Evolutionary conservation across 192 early-diverging fungal genomes (phyloP).

Genomic region (Globomyces pollinis-pini): DNA sequence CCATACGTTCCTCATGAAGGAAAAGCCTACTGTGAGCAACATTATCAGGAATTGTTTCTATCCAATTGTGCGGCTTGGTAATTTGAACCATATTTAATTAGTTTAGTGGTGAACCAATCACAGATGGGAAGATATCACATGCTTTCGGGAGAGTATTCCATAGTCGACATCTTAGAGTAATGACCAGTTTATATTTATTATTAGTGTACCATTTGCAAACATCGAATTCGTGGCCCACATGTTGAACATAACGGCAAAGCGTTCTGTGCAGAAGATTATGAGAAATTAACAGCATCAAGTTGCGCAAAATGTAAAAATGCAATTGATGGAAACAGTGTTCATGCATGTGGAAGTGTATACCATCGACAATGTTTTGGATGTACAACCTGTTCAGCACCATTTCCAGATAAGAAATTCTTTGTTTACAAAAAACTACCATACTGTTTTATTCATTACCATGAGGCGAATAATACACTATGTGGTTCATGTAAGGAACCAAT

Average conservation of each 20-base stretch:
- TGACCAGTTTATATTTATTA: conserved; percentile 8
- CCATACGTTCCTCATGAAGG: conserved; percentile 51
- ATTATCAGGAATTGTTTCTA: conserved; percentile 37
- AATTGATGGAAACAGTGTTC: conserved; percentile 66
- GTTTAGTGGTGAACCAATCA: conserved; percentile 60
- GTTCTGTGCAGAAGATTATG: conserved; percentile 64
- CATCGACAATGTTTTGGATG: conserved; percentile 70
- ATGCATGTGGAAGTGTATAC: conserved; percentile 65
- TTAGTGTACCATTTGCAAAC: conserved; percentile 21
- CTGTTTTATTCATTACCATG: conserved; percentile 80
- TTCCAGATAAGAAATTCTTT: conserved; percentile 80
- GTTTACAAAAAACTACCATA: conserved; percentile 80
- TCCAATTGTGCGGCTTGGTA: conserved; percentile 50
- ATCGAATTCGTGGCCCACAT: conserved; percentile 22
- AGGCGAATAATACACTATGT: conserved; percentile 78
- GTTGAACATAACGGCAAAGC: conserved; percentile 55
- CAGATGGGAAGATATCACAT: conserved; percentile 23
- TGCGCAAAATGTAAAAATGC: conserved; percentile 54
- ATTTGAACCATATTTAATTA: conserved; percentile 39
- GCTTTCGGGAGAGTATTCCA: conserved; percentile 29
- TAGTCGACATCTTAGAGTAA: conserved; percentile 22
- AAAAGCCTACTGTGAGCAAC: conserved; percentile 52
- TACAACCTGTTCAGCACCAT: conserved; percentile 57
- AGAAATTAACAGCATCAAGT: conserved; percentile 55
- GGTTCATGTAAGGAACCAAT: conserved; percentile 70